Conservation (phyloP, 2,329 filamentous ascomycete species). For the Ophiostoma sp. region DNA sequence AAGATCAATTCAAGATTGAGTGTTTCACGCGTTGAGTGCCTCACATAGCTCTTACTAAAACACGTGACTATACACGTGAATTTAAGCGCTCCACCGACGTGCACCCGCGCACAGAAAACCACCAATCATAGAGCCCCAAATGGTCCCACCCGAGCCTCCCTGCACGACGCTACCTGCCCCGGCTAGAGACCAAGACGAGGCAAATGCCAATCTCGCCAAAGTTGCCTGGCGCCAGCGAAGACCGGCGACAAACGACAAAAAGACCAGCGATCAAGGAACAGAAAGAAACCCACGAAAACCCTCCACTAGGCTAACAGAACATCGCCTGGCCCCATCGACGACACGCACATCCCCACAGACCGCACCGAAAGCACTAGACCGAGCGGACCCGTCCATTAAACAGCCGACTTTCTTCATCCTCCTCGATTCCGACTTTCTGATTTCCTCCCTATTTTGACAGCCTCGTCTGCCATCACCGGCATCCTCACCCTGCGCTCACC, state of each 20-base stretch:
- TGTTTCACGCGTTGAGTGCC: background rate
- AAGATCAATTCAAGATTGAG: background rate
- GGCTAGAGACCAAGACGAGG: conserved; percentile 2
- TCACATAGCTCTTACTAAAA: background rate
- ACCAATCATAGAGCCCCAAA: background rate
- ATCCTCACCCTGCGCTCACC: background rate
- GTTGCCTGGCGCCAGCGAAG: background rate
- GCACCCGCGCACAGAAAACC: background rate
- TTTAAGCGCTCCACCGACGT: background rate
- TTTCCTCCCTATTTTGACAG: background rate
- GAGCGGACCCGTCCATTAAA: background rate
- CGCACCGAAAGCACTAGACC: background rate
- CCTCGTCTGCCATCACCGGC: background rate
- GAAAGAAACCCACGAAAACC: background rate
- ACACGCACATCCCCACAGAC: background rate
- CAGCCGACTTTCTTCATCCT: background rate
- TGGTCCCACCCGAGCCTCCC: background rate
- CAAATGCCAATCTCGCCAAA: conserved; percentile 18
- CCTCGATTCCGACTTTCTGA: background rate
- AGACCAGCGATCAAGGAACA: conserved; percentile 2
- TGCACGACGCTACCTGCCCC: background rate
- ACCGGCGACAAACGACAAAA: background rate
- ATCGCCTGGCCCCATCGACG: conserved; percentile 1
- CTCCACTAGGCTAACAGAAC: background rate
- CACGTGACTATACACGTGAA: background rate